A percentile compares a stretch with the other conserved stretches of the same genome.
Conservation (phyloP, 352 stramenopile species). For the Peronospora destructor region DNA sequence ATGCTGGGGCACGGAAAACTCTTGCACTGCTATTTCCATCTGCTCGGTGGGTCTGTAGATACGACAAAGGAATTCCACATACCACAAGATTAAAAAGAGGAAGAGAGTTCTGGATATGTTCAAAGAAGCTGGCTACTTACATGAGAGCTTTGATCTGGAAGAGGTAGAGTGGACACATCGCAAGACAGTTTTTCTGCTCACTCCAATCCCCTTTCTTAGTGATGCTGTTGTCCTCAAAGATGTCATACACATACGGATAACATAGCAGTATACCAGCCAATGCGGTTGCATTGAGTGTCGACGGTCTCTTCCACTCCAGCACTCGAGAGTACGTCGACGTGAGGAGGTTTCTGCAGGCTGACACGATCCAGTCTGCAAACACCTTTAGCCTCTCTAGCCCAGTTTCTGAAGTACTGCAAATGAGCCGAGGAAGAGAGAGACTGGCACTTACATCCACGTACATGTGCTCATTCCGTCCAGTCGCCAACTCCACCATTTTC, state of each 20-base stretch:
- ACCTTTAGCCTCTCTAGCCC: slow-evolving; percentile 2
- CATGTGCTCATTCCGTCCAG: slow-evolving; percentile 14
- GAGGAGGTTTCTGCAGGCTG: slow-evolving; percentile 18
- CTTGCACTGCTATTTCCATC: slow-evolving; percentile 26
- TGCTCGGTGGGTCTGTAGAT: slow-evolving; percentile 10
- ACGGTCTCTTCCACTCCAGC: slow-evolving; percentile 15
- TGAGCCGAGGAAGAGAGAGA: slow-evolving; percentile 9
- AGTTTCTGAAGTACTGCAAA: slow-evolving; percentile 12
- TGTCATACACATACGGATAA: slow-evolving; percentile 33
- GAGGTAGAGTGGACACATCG: slow-evolving; percentile 40
- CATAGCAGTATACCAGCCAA: slow-evolving; percentile 39
- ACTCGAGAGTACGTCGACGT: slow-evolving; percentile 4
- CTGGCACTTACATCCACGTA: slow-evolving; percentile 32
- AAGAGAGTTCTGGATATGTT: background rate
- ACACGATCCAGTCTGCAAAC: slow-evolving; percentile 11
- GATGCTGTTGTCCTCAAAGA: slow-evolving; percentile 7
- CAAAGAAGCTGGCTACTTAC: slow-evolving; percentile 13
- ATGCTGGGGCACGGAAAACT: slow-evolving; percentile 50
- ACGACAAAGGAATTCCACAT: background rate
- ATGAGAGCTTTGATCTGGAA: slow-evolving; percentile 17
- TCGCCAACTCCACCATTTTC: slow-evolving; percentile 28
- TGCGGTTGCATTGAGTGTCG: slow-evolving; percentile 21
- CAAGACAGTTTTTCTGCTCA: slow-evolving; percentile 45
- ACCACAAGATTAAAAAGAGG: slow-evolving; percentile 10
- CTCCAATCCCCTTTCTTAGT: slow-evolving; percentile 16